A percentile compares a stretch with the other conserved stretches of the same genome.
Conservation (phyloP, 495 filamentous ascomycete genomes). For the Daldinia vernicosa region DNA sequence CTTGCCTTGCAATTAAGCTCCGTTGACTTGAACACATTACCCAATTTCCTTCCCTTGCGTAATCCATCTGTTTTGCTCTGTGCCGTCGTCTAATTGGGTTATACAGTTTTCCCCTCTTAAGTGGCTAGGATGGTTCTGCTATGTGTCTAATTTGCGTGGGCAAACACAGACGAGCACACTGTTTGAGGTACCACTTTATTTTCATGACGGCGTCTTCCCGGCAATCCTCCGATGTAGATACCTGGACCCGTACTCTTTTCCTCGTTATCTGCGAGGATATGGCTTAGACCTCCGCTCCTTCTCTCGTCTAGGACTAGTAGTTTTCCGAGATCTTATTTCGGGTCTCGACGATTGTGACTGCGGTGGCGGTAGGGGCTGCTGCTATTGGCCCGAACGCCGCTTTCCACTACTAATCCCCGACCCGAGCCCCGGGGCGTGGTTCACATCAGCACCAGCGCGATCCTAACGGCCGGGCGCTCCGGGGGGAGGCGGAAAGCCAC, state of each 20-base stretch:
- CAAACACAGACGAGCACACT: too few relatives aligned
- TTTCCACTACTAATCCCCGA: neutral
- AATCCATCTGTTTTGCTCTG: neutral
- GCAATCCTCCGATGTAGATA: too few relatives aligned
- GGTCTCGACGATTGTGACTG: neutral
- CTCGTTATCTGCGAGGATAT: too few relatives aligned
- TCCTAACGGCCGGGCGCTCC: slow-evolving; percentile 44
- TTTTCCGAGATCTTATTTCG: neutral
- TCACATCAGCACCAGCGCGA: neutral
- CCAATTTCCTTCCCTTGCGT: slow-evolving; percentile 1
- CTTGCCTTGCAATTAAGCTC: slow-evolving; percentile 29
- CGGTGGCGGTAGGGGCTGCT: too few relatives aligned
- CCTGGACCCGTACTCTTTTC: too few relatives aligned
- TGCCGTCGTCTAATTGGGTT: neutral
- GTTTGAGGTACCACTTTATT: too few relatives aligned
- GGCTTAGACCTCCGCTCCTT: neutral
- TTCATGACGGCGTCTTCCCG: too few relatives aligned
- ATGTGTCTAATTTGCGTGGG: too few relatives aligned
- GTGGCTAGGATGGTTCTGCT: too few relatives aligned
- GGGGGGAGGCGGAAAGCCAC: slow-evolving; percentile 53
- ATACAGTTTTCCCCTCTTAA: too few relatives aligned
- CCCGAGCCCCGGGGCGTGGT: neutral
- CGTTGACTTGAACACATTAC: slow-evolving; percentile 13
- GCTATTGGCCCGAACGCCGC: neutral
- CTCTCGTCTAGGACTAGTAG: neutral